Conservation (phyloP, 768 basidiomycete species). For the Tricholoma furcatifolium region DNA sequence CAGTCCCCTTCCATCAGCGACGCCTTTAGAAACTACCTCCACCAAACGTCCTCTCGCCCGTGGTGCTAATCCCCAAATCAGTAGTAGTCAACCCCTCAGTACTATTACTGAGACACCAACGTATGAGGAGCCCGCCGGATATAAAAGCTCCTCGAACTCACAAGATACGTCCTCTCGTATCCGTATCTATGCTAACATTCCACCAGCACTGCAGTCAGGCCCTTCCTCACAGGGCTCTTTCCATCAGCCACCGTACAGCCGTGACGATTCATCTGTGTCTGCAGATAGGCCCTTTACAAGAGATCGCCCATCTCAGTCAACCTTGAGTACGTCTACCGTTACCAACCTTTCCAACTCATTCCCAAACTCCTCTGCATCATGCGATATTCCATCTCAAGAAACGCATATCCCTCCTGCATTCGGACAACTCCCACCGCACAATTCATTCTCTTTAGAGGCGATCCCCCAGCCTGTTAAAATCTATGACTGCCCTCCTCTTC, state of each 20-base stretch:
- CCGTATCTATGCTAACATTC: neutral
- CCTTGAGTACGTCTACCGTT: neutral
- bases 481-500: too few species aligned
- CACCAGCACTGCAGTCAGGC: neutral
- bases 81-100: slow-evolving; percentile 27
- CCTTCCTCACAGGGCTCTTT: slow-evolving; percentile 9
- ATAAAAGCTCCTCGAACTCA: neutral
- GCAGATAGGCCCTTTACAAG: too few species aligned
- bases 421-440: too few species aligned
- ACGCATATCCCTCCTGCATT: slow-evolving; percentile 11
- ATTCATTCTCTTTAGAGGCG: too few species aligned
- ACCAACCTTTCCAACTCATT: slow-evolving; percentile 6
- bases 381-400: too few species aligned
- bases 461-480: too few species aligned
- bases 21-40: slow-evolving; percentile 28
- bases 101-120: slow-evolving; percentile 36
- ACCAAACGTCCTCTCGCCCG: slow-evolving; percentile 24
- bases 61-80: slow-evolving; percentile 31
- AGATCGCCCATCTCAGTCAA: too few species aligned
- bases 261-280: slow-evolving; percentile 5
- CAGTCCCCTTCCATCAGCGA: slow-evolving; percentile 37
- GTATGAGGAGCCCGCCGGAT: neutral
- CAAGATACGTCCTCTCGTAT: neutral
- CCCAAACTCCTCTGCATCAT: slow-evolving; percentile 2
- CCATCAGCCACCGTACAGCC: neutral